Percentiles rank a stretch among this genome's conserved stretches.
These are phyloP conservation scores for Pythium chondricola DNA, from an alignment of 352 stramenopile species.

Conservation along the genomic window DNA sequence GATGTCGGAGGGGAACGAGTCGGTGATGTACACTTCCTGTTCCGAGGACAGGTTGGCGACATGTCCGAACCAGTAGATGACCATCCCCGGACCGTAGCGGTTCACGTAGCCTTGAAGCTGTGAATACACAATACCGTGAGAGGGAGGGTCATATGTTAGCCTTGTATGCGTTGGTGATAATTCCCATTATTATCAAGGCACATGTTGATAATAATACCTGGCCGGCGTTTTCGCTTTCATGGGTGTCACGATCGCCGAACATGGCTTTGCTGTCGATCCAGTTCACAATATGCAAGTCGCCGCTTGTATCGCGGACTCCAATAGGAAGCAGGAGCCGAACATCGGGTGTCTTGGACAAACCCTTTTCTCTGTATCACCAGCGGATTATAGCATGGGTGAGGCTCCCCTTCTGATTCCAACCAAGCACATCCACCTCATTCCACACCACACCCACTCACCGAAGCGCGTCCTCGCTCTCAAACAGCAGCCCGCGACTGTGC, in stretches of 20 bases:
- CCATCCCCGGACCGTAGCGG: constrained; percentile 77
- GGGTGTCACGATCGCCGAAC: constrained; percentile 77
- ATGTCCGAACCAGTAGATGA: constrained; percentile 87
- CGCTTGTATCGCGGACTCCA: constrained; percentile 51
- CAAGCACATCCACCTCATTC: no score
- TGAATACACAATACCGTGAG: background rate
- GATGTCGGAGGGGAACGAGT: constrained; percentile 47
- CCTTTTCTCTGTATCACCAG: constrained; percentile 55
- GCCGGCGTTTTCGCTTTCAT: constrained; percentile 68
- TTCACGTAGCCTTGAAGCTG: constrained; percentile 78
- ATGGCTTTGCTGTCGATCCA: constrained; percentile 91
- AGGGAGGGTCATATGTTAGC: background rate
- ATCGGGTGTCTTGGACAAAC: constrained; percentile 84
- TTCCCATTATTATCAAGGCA: no score
- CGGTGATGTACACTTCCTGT: constrained; percentile 53
- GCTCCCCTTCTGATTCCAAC: no score
- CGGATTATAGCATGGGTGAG: no score
- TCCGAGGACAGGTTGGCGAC: constrained; percentile 49
- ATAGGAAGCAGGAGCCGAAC: constrained; percentile 75
- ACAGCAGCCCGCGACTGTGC: constrained; percentile 58
- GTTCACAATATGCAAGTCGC: constrained; percentile 58
- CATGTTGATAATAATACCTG: no score
- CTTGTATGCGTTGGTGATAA: background rate
- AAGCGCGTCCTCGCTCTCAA: constrained; percentile 79
- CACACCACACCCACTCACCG: no score